Base-by-base conservation (phyloP, 495 filamentous ascomycete genomes). In the Thermochaetoides thermophila region DNA sequence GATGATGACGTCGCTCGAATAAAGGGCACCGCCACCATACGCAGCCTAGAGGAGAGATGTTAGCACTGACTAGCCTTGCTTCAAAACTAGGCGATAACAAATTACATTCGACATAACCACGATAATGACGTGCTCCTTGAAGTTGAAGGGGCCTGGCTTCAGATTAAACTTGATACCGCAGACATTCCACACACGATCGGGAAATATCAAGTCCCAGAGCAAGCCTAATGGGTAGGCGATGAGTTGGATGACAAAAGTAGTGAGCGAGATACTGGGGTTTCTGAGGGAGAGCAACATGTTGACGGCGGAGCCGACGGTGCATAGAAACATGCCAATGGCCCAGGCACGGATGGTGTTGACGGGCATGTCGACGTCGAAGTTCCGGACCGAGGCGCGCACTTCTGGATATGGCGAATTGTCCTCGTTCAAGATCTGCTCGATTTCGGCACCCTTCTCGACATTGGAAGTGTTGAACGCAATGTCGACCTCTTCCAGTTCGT, bases 91-190 rank as follows among this genome's bases (percentile, higher is more conserved):
- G n/a, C n/a, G n/a, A n/a, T n/a, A n/a, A n/a, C n/a, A n/a, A n/a
- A n/a, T n/a, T 46, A 70, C 68, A 46, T 71, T 72, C 0, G 71
- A 70, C 78, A 83, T 84, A 40, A 80, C 72, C 13, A 76, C 76
- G 44, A 84, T 81, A 34, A 84, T 52, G 16, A 74, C 74, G 62
- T 84, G 79, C 50, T 84, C 79, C 46, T 84, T 84, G 53, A 75
- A 73, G 51, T 82, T 84, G 53, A 84, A 84, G 23, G 67, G 73
- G 23, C 79, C 74, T 5, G 75, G 76, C 33, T 76, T 81, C 10
- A 81, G 45, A 38, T 71, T 73, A 49, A 71, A 73, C 22, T 65
- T 61, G 31, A 67, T 15, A 2, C 78, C 76, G 35, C 67, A 72
- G 22, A 77, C 37, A n/a, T 47, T 66, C 52, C 67, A 73, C 18